phyloP scores from a whole-genome alignment of 192 early-diverging fungal genomes.

The Linnemannia hyalina region DNA sequence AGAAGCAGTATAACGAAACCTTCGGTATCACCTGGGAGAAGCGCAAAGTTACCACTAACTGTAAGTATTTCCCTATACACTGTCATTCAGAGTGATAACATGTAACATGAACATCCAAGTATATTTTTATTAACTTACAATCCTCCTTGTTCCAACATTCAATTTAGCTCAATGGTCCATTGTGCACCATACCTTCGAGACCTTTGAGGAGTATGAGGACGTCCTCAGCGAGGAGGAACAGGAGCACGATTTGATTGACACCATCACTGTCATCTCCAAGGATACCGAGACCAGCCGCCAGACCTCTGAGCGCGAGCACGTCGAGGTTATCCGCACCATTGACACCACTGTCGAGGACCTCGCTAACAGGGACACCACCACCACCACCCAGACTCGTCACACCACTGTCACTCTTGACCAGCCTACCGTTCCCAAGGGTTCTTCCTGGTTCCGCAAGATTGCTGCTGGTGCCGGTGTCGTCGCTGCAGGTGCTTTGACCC shows the following conservation, averaged over 20 bases:
- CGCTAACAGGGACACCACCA: conserved; percentile 19
- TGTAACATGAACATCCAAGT: not conserved
- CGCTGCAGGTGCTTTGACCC: conserved; percentile 15
- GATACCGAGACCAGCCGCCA: not conserved
- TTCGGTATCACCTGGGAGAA: conserved; percentile 38
- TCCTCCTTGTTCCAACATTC: not conserved
- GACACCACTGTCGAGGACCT: conserved; percentile 11
- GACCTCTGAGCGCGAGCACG: not conserved
- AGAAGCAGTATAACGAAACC: conserved; percentile 23
- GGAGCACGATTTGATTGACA: not conserved
- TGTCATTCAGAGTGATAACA: not conserved
- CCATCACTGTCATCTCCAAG: not conserved
- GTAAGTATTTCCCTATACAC: conserved; percentile 1
- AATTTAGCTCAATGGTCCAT: conserved; percentile 28
- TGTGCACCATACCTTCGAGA: conserved; percentile 18
- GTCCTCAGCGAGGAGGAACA: conserved; percentile 11
- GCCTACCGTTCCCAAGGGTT: conserved; percentile 16
- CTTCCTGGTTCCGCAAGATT: conserved; percentile 22
- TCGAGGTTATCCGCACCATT: not conserved
- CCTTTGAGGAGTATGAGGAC: not conserved
- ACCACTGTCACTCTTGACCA: not conserved
- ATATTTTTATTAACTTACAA: not conserved
- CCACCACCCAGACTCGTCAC: not conserved
- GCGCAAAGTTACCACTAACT: conserved; percentile 17
- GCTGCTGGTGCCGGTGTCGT: conserved; percentile 7